Evolutionary conservation across 441 rosid species (phyloP).

Genomic region (Erodium moschatum): DNA sequence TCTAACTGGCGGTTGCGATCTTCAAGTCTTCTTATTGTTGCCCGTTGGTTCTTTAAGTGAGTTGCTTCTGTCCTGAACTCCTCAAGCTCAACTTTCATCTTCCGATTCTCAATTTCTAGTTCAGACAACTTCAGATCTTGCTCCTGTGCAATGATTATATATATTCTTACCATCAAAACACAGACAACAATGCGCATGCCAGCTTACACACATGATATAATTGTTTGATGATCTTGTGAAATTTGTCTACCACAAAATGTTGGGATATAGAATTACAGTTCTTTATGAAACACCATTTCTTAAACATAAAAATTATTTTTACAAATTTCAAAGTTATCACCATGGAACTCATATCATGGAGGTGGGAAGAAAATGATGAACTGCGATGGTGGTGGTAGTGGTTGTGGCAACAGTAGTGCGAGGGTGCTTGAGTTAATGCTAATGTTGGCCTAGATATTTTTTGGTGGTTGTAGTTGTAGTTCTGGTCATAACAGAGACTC

Average conservation of each 20-base stretch:
- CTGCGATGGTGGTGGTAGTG: neutral
- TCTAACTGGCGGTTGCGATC: conserved; percentile 95
- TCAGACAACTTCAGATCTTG: conserved; percentile 83
- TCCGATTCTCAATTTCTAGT: conserved; percentile 84
- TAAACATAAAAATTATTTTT: neutral
- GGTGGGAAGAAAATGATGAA: neutral
- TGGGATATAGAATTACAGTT: neutral
- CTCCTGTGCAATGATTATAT: conserved; percentile 44
- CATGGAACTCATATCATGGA: neutral
- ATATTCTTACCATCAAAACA: conserved; percentile 13
- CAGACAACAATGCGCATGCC: conserved; percentile 6
- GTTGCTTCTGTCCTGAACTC: conserved; percentile 91
- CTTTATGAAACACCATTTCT: neutral
- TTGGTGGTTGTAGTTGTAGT: neutral
- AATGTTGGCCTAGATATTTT: neutral
- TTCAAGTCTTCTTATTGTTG: conserved; percentile 95
- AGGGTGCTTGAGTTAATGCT: neutral
- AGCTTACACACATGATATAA: neutral
- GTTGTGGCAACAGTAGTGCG: neutral
- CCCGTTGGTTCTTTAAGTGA: conserved; percentile 94
- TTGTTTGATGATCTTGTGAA: neutral
- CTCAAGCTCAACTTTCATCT: conserved; percentile 96
- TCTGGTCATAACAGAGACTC: neutral
- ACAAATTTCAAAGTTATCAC: neutral
- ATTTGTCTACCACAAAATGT: neutral